phyloP scores from a whole-genome alignment of 2,329 filamentous ascomycete genomes.

The Nothophoma quercina region DNA sequence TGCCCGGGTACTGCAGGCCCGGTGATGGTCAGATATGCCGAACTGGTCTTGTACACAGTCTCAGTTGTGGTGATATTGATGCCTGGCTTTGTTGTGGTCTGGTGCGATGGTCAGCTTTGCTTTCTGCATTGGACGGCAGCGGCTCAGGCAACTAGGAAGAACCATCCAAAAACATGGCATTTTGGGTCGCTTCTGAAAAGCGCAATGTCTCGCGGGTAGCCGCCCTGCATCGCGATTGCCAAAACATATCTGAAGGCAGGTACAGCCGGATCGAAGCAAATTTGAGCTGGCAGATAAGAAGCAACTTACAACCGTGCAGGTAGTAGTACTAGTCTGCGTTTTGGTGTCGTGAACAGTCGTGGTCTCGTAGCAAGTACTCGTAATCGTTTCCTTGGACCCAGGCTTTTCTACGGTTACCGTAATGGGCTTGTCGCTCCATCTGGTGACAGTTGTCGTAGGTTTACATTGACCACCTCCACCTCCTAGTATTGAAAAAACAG shows the following conservation, averaged over 20 bases:
- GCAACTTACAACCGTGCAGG: constrained; percentile 10
- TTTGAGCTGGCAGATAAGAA: neutral
- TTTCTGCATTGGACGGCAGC: no score
- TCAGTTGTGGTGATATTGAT: constrained; percentile 10
- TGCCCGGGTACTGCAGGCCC: constrained; percentile 10
- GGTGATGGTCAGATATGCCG: constrained; percentile 6
- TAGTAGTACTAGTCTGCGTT: constrained; percentile 11
- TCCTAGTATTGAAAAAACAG: neutral
- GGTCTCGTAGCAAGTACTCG: constrained; percentile 14
- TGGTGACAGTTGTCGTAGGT: constrained; percentile 1
- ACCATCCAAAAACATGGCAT: no score
- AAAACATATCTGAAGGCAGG: no score
- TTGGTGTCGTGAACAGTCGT: constrained; percentile 8
- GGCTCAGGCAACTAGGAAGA: no score
- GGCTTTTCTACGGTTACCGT: neutral
- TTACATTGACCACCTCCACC: constrained; percentile 7
- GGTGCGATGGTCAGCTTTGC: neutral
- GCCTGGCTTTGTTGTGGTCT: constrained; percentile 10
- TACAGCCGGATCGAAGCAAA: neutral
- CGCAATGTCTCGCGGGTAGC: no score
- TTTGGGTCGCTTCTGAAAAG: neutral
- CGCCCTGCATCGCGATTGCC: no score
- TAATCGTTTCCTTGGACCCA: neutral
- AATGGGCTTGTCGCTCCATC: neutral
- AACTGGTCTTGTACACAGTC: constrained; percentile 1